These are phyloP conservation scores for Primulina tabacum DNA, from an alignment of 257 asterid genomes.

Conservation along the genomic window DNA sequence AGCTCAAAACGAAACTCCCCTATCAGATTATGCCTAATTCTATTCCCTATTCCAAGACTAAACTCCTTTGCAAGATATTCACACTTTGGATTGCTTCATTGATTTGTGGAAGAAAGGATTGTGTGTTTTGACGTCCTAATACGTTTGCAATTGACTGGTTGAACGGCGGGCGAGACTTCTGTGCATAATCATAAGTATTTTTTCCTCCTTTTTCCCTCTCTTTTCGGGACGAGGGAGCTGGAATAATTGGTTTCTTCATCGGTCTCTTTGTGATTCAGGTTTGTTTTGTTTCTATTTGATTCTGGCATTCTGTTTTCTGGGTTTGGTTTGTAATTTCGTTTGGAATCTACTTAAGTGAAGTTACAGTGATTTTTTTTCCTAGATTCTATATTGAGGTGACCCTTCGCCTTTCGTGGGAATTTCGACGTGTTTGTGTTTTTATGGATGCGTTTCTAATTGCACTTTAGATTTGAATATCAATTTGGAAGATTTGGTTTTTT, in stretches of 20 bases:
- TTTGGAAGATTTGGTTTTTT: slow-evolving; percentile 25
- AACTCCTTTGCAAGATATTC: not conserved
- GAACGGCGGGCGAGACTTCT: not conserved
- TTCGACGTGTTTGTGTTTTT: slow-evolving; percentile 12
- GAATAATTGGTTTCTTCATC: slow-evolving; percentile 23
- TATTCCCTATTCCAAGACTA: not conserved
- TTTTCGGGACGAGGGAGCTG: slow-evolving; percentile 25
- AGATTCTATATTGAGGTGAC: slow-evolving; percentile 7
- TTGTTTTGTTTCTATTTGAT: slow-evolving; percentile 19
- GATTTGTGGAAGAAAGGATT: not conserved
- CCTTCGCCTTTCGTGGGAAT: slow-evolving; percentile 3
- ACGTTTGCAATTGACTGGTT: not conserved
- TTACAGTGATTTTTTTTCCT: slow-evolving; percentile 2
- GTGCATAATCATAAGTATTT: no score
- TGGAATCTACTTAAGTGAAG: slow-evolving; percentile 15
- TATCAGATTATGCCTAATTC: not conserved
- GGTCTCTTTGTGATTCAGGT: slow-evolving; percentile 30
- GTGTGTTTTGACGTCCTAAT: not conserved
- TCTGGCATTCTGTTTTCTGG: slow-evolving; percentile 8
- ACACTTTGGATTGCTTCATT: not conserved
- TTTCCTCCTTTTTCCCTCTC: not conserved
- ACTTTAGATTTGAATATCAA: not conserved
- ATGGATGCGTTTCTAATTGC: slow-evolving; percentile 1
- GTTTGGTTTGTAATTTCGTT: slow-evolving; percentile 5
- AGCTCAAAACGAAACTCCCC: not conserved